phyloP scores from a whole-genome alignment of 2,329 filamentous ascomycete genomes.

The Cordyceps militaris region DNA sequence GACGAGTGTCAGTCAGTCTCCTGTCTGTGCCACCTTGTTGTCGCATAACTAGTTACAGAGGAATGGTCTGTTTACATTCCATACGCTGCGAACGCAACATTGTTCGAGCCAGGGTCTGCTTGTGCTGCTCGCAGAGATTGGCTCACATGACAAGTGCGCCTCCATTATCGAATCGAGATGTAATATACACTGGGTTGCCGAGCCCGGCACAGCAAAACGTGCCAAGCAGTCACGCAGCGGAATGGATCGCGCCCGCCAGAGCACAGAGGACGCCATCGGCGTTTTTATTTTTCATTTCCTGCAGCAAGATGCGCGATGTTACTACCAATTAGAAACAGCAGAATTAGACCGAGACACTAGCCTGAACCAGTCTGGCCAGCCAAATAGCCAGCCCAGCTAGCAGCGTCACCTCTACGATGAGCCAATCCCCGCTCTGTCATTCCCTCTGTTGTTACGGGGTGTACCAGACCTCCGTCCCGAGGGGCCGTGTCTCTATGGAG shows the following conservation, averaged over 20 bases:
- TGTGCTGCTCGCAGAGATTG: too few relatives aligned
- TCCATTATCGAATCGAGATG: not conserved
- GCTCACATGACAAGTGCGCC: not conserved
- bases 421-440: not conserved
- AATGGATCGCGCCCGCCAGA: not conserved
- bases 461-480: constrained; percentile 7
- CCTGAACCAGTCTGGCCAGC: not conserved
- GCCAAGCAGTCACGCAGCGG: not conserved
- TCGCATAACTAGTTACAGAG: not conserved
- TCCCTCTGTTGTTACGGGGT: not conserved
- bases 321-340: not conserved
- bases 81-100: too few relatives aligned
- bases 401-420: constrained; percentile 4
- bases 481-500: not conserved
- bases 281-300: not conserved
- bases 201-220: not conserved
- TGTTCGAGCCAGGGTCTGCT: too few relatives aligned
- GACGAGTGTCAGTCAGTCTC: not conserved
- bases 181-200: not conserved
- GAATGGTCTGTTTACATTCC: not conserved
- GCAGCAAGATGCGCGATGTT: not conserved
- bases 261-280: not conserved
- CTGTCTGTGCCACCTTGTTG: not conserved
- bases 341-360: constrained; percentile 1
- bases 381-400: not conserved